Percentiles rank a stretch among this genome's conserved stretches.
Conservation (phyloP, 192 early-diverging fungal genomes). For the Coemansia sp. region DNA sequence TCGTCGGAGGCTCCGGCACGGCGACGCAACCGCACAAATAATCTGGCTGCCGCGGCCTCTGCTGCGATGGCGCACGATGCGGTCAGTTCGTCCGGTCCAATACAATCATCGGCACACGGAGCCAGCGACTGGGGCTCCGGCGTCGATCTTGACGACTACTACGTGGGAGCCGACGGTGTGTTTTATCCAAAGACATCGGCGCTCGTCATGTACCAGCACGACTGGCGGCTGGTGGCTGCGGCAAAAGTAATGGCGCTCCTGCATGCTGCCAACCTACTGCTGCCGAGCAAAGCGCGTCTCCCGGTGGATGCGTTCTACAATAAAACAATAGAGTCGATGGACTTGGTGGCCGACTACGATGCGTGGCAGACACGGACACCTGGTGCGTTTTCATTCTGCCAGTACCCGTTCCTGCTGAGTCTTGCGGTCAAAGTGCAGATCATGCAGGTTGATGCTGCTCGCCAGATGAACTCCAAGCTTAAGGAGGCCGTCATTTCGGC, state of each 20-base stretch:
- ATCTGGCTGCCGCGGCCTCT: conserved; percentile 3
- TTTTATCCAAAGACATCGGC: conserved; percentile 45
- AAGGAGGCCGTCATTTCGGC: conserved; percentile 65
- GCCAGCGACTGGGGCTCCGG: conserved; percentile 32
- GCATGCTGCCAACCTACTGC: conserved; percentile 72
- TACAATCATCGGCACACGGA: conserved; percentile 5
- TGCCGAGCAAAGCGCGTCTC: conserved; percentile 49
- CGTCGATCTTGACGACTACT: conserved; percentile 45
- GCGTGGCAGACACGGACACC: conserved; percentile 66
- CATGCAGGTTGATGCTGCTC: conserved; percentile 73
- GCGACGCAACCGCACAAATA: neutral
- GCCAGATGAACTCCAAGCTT: conserved; percentile 75
- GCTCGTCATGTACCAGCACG: conserved; percentile 68
- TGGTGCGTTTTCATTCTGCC: conserved; percentile 73
- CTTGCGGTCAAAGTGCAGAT: conserved; percentile 76
- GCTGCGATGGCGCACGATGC: neutral
- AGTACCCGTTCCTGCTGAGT: conserved; percentile 79
- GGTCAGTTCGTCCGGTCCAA: neutral
- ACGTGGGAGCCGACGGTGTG: conserved; percentile 53
- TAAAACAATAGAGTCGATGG: conserved; percentile 70
- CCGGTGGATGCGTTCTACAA: conserved; percentile 85
- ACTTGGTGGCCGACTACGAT: conserved; percentile 70
- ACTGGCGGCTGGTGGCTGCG: conserved; percentile 83
- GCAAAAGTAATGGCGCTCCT: conserved; percentile 88
- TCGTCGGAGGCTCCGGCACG: conserved; percentile 42